Evolutionary conservation across 2,329 filamentous ascomycete species (phyloP).

Genomic region (Ramichloridium luteum): DNA sequence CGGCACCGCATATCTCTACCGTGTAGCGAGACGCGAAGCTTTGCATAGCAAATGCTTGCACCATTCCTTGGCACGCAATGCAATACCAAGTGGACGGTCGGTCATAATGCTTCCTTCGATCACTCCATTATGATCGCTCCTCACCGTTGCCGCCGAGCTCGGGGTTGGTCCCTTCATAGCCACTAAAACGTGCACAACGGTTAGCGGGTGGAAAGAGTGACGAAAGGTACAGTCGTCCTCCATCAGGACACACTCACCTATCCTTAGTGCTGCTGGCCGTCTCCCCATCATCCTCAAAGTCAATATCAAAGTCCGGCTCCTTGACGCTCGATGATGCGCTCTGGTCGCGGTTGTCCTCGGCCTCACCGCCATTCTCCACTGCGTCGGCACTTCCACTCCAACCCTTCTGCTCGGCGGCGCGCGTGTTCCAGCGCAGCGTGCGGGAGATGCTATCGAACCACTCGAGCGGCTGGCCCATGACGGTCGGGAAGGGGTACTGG

Average conservation of each 20-base stretch:
- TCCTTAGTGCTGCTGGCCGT: constrained; percentile 26
- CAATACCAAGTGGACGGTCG: no score
- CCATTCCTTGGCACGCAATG: no score
- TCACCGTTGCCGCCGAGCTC: constrained; percentile 1
- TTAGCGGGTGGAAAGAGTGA: background rate
- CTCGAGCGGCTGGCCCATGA: constrained; percentile 76
- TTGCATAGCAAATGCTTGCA: no score
- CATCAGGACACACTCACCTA: constrained; percentile 22
- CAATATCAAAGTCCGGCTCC: constrained; percentile 77
- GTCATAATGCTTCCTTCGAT: no score
- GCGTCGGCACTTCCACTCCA: constrained; percentile 41
- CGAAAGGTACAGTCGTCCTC: no score
- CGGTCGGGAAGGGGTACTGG: constrained; percentile 93
- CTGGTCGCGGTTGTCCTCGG: constrained; percentile 28
- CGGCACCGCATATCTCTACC: no score
- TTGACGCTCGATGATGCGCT: constrained; percentile 15
- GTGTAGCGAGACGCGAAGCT: no score
- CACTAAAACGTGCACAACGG: constrained; percentile 4
- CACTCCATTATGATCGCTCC: no score
- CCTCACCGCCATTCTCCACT: constrained; percentile 26
- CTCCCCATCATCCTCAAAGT: constrained; percentile 56
- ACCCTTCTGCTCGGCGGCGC: constrained; percentile 82
- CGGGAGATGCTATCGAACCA: constrained; percentile 95
- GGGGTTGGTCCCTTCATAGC: constrained; percentile 1
- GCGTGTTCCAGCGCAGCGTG: constrained; percentile 87